Percentiles rank a stretch among this genome's conserved stretches.
phyloP scores from a whole-genome alignment of 1,284 basidiomycete genomes.

The Microstroma glucosiphilum region DNA sequence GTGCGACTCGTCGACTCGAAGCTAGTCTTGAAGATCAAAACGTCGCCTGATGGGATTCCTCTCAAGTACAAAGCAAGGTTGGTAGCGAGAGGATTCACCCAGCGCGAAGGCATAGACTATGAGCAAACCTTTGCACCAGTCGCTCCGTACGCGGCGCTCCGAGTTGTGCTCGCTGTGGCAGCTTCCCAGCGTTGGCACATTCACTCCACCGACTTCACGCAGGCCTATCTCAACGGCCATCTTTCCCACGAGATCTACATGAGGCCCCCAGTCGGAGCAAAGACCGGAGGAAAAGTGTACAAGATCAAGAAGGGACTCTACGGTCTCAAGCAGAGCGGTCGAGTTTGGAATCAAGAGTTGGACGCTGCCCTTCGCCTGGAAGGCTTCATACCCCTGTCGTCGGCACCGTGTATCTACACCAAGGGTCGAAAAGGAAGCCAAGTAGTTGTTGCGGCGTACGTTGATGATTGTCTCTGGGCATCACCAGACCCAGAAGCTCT shows the following conservation, averaged over 20 bases:
- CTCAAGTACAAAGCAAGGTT: neutral
- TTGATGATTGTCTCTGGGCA: too few species aligned
- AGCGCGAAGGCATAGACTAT: neutral
- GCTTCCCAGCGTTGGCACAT: neutral
- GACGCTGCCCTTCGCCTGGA: neutral
- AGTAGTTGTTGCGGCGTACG: too few species aligned
- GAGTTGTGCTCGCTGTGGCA: neutral
- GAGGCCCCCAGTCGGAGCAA: neutral
- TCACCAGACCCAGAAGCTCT: too few species aligned
- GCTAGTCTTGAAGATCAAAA: too few species aligned
- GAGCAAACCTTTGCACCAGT: neutral
- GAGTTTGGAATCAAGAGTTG: neutral
- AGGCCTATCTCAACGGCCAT: neutral
- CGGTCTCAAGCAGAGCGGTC: neutral
- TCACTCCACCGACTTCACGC: neutral
- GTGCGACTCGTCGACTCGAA: too few species aligned
- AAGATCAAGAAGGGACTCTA: slow-evolving; percentile 1
- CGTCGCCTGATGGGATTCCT: too few species aligned
- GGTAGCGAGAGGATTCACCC: neutral
- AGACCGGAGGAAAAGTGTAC: neutral
- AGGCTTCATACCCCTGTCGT: too few species aligned
- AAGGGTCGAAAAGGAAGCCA: too few species aligned
- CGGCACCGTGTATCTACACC: too few species aligned
- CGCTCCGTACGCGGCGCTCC: neutral
- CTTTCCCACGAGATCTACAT: neutral